Conservation (phyloP, 768 basidiomycete genomes). For the Brasilioporus rufonigricans region DNA sequence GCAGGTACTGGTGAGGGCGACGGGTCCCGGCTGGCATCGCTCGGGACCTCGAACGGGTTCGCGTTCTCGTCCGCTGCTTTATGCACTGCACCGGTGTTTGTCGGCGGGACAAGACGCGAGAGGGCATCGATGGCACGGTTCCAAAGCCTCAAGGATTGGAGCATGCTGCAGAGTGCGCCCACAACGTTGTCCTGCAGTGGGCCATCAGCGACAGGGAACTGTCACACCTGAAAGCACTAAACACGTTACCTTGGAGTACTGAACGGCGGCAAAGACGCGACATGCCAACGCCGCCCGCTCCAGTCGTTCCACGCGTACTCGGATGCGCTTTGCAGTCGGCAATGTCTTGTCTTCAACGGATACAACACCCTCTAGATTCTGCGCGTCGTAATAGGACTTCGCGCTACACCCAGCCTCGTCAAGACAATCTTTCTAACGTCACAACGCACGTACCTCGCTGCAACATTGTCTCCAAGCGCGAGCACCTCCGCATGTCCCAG, state of each 20-base stretch:
- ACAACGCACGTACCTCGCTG: conserved; percentile 48
- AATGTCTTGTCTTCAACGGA: conserved; percentile 44
- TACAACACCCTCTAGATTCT: conserved; percentile 42
- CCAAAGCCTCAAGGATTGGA: conserved; percentile 76
- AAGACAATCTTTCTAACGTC: background rate
- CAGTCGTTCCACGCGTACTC: conserved; percentile 53
- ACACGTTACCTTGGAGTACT: conserved; percentile 50
- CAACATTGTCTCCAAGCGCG: conserved; percentile 52
- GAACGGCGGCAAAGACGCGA: conserved; percentile 64
- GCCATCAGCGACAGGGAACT: background rate
- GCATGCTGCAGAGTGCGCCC: conserved; percentile 52
- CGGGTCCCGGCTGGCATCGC: conserved; percentile 30
- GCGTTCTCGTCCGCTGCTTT: conserved; percentile 31
- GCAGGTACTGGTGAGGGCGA: conserved; percentile 10
- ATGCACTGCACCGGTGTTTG: conserved; percentile 20
- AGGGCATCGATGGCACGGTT: conserved; percentile 74
- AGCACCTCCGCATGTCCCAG: conserved; percentile 67
- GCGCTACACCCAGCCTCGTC: conserved; percentile 33
- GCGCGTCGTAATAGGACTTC: conserved; percentile 60
- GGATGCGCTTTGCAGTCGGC: conserved; percentile 56
- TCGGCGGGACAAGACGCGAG: conserved; percentile 50
- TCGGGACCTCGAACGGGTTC: conserved; percentile 58
- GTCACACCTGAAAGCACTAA: background rate
- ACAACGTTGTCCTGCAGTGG: conserved; percentile 56
- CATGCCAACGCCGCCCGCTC: conserved; percentile 75